Conservation (phyloP, 1,139 yeast species). For the Pichia sp. region DNA sequence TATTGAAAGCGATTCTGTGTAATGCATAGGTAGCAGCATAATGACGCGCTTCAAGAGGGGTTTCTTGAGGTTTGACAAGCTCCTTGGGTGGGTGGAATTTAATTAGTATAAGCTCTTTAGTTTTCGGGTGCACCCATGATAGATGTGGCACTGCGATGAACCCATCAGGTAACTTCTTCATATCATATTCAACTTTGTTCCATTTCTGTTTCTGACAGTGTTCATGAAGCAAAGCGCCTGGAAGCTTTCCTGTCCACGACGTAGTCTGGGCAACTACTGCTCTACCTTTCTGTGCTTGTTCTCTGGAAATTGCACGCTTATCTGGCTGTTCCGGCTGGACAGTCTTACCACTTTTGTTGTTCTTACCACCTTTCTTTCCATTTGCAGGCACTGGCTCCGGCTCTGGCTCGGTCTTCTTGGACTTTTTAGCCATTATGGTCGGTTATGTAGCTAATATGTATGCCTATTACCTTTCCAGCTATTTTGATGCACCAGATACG, state of each 20-base stretch:
- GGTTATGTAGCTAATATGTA: too few species aligned
- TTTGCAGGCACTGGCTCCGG: too few species aligned
- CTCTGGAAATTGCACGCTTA: too few species aligned
- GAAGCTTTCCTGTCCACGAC: conserved; percentile 93
- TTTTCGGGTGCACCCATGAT: conserved; percentile 74
- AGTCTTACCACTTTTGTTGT: too few species aligned
- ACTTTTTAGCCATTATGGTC: too few species aligned
- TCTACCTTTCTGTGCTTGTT: conserved; percentile 22
- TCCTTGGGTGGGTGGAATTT: conserved; percentile 54
- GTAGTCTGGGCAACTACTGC: conserved; percentile 49
- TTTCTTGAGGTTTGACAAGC: conserved; percentile 54
- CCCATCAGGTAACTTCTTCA: conserved; percentile 46
- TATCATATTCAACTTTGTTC: conserved; percentile 77
- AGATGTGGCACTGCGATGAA: conserved; percentile 34
- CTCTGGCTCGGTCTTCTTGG: conserved; percentile 5
- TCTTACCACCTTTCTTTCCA: conserved; percentile 8
- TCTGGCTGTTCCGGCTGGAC: conserved; percentile 4
- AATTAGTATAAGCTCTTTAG: conserved; percentile 56
- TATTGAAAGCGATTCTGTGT: conserved; percentile 70
- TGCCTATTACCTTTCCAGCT: too few species aligned
- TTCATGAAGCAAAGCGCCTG: conserved; percentile 80
- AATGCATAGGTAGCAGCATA: conserved; percentile 84
- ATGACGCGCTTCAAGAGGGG: conserved; percentile 86
- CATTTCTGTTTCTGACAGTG: conserved; percentile 85
- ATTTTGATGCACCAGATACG: too few species aligned